A percentile compares a stretch with the other conserved stretches of the same genome.
Conservation (phyloP, 306 rosid species). For the Quercus suber region DNA sequence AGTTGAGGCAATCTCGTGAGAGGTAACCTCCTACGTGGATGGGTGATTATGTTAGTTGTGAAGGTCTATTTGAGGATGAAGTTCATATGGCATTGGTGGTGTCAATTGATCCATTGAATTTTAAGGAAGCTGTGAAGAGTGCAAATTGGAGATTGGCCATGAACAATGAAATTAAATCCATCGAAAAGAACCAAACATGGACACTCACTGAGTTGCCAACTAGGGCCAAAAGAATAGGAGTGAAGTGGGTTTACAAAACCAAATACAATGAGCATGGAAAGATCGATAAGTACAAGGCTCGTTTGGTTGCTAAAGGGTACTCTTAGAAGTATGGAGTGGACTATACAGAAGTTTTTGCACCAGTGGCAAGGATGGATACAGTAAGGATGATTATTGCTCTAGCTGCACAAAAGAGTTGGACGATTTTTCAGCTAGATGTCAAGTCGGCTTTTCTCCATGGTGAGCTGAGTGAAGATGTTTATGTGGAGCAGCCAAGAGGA, state of each 20-base stretch:
- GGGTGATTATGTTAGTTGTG: conserved; percentile 15
- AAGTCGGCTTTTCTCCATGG: conserved; percentile 9
- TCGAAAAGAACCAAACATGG: conserved; percentile 1
- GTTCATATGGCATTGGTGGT: not conserved
- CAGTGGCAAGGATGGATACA: conserved; percentile 8
- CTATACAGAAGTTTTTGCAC: conserved; percentile 5
- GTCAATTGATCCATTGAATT: not conserved
- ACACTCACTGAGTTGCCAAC: not conserved
- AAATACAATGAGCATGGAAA: not conserved
- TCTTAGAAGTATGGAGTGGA: not conserved
- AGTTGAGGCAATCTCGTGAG: not conserved
- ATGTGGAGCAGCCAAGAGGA: conserved; percentile 10
- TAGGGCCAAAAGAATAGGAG: conserved; percentile 1
- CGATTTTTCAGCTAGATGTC: not conserved
- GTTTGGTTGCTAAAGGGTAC: conserved; percentile 4
- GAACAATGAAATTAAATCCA: conserved; percentile 2
- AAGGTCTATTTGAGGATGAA: conserved; percentile 14
- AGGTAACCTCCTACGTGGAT: conserved; percentile 3
- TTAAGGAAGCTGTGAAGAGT: conserved; percentile 10
- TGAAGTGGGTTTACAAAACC: conserved; percentile 9
- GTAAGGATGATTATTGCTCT: conserved; percentile 8
- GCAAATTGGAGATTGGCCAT: conserved; percentile 4
- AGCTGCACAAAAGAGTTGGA: not conserved
- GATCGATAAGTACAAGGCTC: not conserved
- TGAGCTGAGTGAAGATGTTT: conserved; percentile 11